Evolutionary conservation across 2,329 filamentous ascomycete genomes (phyloP).

Genomic region (Colletotrichum tabaci): DNA sequence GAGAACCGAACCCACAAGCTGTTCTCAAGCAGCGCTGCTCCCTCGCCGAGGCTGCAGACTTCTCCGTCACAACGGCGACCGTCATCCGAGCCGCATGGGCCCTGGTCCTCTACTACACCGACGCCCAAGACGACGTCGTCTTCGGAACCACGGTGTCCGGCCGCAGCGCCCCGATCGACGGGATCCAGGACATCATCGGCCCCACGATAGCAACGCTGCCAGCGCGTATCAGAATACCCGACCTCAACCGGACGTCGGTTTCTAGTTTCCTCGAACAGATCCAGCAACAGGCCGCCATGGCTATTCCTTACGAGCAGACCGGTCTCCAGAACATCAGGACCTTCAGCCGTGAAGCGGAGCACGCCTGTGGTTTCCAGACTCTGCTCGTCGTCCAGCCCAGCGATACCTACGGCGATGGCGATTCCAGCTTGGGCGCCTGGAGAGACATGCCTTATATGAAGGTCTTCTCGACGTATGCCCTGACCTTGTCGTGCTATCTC

Average conservation of each 20-base stretch:
- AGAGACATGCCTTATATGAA: not conserved
- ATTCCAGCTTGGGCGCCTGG: not conserved
- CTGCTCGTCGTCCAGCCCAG: conserved; percentile 36
- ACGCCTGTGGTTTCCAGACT: conserved; percentile 44
- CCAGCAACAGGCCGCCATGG: conserved; percentile 41
- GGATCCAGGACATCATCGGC: conserved; percentile 44
- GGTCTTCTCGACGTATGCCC: not conserved
- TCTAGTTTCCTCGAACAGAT: conserved; percentile 31
- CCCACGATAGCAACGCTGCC: conserved; percentile 60
- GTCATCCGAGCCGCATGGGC: conserved; percentile 60
- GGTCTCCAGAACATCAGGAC: conserved; percentile 47
- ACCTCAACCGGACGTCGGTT: conserved; percentile 44
- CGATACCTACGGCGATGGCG: not conserved
- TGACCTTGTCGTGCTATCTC: not conserved
- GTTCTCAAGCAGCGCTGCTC: not conserved
- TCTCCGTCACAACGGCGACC: conserved; percentile 33
- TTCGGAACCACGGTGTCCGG: conserved; percentile 60
- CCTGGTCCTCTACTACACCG: conserved; percentile 64
- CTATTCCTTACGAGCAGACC: conserved; percentile 45
- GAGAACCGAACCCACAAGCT: not conserved
- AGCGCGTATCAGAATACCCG: conserved; percentile 52
- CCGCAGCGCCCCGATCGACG: conserved; percentile 47
- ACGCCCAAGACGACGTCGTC: conserved; percentile 48
- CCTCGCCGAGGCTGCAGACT: not conserved
- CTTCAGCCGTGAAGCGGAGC: conserved; percentile 35